Base-by-base conservation (phyloP, 2,329 filamentous ascomycete species). In the Trichophyton schoenleinii region DNA sequence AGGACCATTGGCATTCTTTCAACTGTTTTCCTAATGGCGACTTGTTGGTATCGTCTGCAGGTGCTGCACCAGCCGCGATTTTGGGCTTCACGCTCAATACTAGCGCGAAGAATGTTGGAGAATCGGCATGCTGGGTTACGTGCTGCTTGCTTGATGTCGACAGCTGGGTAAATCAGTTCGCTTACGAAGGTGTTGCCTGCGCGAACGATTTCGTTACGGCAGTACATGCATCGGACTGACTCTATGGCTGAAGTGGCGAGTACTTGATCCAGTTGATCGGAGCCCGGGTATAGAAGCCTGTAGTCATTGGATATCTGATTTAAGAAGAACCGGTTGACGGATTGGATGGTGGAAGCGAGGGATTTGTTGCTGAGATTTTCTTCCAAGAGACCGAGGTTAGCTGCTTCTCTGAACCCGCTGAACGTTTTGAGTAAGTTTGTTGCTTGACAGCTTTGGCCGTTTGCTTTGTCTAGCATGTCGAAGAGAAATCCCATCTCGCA, bases 381-480 rank as follows among this genome's bases (percentile, higher is more conserved):
- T 71, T 99, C 94, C 0, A 97, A 79, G 3, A 99, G 79, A 1
- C 89, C 88, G 28, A 95, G 76, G 20, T 85, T 87, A 0, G 83
- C 83, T 53, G 88, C 87, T 77, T 91, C 88, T 1, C 89, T 86
- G 64, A 91, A 87, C 65, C 86, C 87, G 71, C 89, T 91, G 62
- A 99, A 86, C 0, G 91, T 89, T 72, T 94, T 95, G 36, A 97
- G 78, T 64, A 99, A 82, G 70, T 99, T 99, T 0, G 92, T 96
- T 13, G 94, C 94, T 71, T 99, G 94, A 67, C 94, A 99, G 63
- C 95, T 95, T 61, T 91, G 87, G 0, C 91, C 92, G 64, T 88
- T 87, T 1, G 94, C 94, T 72, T 97, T 99, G 68, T 97, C 88
- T 25, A 99, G 81, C 94, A 99, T 99, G 70, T 99, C 95, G 68